Conservation (phyloP, 2,329 filamentous ascomycete genomes). For the Coniochaeta hoffmannii region DNA sequence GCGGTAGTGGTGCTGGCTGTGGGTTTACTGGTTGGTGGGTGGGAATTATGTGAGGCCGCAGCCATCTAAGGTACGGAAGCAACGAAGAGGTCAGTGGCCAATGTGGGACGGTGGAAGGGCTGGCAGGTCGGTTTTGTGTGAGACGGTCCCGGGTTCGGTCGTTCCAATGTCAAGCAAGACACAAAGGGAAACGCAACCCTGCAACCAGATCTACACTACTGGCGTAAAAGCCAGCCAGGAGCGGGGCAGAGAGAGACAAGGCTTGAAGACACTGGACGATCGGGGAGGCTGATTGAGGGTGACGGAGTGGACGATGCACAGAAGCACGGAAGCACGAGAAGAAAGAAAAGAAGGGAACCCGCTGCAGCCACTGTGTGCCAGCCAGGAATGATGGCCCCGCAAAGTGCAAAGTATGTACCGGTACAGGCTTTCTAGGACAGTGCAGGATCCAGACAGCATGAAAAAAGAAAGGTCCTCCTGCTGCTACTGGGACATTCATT, state of each 20-base stretch:
- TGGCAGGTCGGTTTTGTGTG: conserved; percentile 3
- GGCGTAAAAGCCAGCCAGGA: neutral
- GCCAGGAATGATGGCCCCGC: neutral
- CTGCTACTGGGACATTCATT: neutral
- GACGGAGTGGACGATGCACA: neutral
- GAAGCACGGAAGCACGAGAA: conserved; percentile 2
- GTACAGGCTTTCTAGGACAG: neutral
- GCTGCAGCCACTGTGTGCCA: neutral
- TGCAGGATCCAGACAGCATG: neutral
- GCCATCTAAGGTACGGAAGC: conserved; percentile 3
- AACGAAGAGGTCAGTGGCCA: neutral
- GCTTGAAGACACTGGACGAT: neutral
- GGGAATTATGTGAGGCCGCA: conserved; percentile 3
- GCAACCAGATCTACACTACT: too few species aligned
- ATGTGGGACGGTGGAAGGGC: conserved; percentile 1
- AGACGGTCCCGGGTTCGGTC: neutral
- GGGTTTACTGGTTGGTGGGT: conserved; percentile 2
- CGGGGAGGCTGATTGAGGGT: neutral
- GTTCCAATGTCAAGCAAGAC: neutral
- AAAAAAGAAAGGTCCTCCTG: neutral
- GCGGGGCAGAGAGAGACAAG: neutral
- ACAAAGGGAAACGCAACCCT: neutral
- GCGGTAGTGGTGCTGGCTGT: conserved; percentile 9
- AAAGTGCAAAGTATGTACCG: conserved; percentile 1
- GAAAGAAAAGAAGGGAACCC: neutral